Evolutionary conservation across 495 filamentous ascomycete genomes (phyloP).

Genomic region (Cercophora sp.): DNA sequence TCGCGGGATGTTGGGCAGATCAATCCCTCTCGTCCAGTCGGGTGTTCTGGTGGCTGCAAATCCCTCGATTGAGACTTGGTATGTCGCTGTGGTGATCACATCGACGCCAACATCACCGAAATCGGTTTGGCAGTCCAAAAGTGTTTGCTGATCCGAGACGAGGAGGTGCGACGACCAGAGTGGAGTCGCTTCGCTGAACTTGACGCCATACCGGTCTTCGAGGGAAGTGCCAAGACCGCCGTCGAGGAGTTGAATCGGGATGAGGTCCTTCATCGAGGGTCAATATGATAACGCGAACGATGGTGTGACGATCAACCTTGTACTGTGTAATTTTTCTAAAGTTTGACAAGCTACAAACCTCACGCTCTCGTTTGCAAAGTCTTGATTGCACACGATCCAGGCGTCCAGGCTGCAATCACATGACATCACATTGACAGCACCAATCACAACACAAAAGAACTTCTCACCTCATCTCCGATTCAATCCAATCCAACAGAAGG

Average conservation of each 20-base stretch:
- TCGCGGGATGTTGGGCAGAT: conserved; percentile 21
- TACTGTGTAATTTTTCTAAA: too few relatives aligned
- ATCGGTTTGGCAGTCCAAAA: conserved; percentile 48
- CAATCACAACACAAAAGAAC: too few relatives aligned
- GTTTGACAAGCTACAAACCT: too few relatives aligned
- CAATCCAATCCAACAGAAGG: too few relatives aligned
- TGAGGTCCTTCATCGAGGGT: conserved; percentile 1
- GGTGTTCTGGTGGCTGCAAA: conserved; percentile 40
- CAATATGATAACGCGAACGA: too few relatives aligned
- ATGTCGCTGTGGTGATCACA: conserved; percentile 60
- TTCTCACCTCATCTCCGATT: too few relatives aligned
- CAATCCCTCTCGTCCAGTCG: conserved; percentile 14
- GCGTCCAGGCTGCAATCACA: too few relatives aligned
- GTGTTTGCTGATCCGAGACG: conserved; percentile 44
- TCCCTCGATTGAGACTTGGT: conserved; percentile 55
- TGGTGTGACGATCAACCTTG: too few relatives aligned
- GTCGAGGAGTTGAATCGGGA: conserved; percentile 52
- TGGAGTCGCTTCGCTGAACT: conserved; percentile 45
- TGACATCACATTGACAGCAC: too few relatives aligned
- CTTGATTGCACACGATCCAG: too few relatives aligned
- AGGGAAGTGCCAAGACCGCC: conserved; percentile 66
- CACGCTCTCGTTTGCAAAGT: too few relatives aligned
- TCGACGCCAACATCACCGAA: conserved; percentile 54
- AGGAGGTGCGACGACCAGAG: conserved; percentile 66
- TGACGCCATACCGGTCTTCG: conserved; percentile 47